phyloP scores from a whole-genome alignment of 441 rosid genomes.

The Brassica hybrid region DNA sequence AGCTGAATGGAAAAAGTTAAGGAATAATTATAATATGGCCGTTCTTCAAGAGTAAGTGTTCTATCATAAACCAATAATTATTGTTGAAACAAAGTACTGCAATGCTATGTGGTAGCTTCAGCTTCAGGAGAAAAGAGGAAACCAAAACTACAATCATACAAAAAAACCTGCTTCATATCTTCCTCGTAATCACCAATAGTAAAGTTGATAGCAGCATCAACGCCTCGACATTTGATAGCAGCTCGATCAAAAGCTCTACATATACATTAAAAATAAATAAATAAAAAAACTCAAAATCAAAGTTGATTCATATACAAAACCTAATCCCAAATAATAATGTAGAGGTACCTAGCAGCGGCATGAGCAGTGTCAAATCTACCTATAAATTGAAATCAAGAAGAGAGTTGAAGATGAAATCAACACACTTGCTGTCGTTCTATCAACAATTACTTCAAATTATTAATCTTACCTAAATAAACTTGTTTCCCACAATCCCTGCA shows the following conservation, averaged over 20 bases:
- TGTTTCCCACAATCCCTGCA: constrained; percentile 97
- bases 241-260: constrained; percentile 92
- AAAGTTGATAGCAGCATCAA: constrained; percentile 90
- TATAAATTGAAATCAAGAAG: constrained; percentile 29
- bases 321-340: constrained; percentile 4
- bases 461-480: constrained; percentile 78
- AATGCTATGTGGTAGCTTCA: too few relatives aligned
- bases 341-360: constrained; percentile 83
- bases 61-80: too few relatives aligned
- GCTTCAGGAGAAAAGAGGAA: too few relatives aligned
- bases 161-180: constrained; percentile 74
- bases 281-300: not conserved
- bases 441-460: not conserved
- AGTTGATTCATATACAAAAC: not conserved
- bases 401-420: constrained; percentile 7
- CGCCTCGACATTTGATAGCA: constrained; percentile 90
- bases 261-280: not conserved
- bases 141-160: not conserved
- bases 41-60: too few relatives aligned
- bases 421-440: not conserved
- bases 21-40: too few relatives aligned
- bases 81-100: too few relatives aligned
- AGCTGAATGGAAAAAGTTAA: too few relatives aligned
- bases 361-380: constrained; percentile 98
- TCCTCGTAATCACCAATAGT: constrained; percentile 76